phyloP scores from a whole-genome alignment of 1,139 yeast species.

The Suhomyces kunorum region DNA sequence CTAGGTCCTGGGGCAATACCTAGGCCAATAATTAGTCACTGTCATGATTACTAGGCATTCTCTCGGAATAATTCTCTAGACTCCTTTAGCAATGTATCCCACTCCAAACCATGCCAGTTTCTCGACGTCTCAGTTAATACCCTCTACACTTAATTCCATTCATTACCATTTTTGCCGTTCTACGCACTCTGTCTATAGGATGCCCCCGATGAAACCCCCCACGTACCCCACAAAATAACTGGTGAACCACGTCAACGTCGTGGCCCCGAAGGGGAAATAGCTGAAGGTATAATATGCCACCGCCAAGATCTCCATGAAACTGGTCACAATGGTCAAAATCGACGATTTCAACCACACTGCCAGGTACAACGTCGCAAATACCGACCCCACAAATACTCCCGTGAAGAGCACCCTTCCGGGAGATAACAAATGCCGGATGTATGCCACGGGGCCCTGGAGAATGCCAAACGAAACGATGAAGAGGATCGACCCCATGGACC shows the following conservation, averaged over 20 bases:
- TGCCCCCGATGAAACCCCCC: slow-evolving; percentile 56
- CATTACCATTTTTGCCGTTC: too few relatives aligned
- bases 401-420: slow-evolving; percentile 80
- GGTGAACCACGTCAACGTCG: slow-evolving; percentile 79
- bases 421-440: slow-evolving; percentile 71
- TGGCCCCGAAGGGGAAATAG: slow-evolving; percentile 95
- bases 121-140: too few relatives aligned
- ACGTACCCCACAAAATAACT: slow-evolving; percentile 77
- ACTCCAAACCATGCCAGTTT: too few relatives aligned
- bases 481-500: slow-evolving; percentile 89
- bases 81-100: too few relatives aligned
- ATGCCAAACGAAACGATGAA: slow-evolving; percentile 90
- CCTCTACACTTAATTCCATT: too few relatives aligned
- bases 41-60: too few relatives aligned
- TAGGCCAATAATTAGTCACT: too few relatives aligned
- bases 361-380: slow-evolving; percentile 62
- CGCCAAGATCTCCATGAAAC: slow-evolving; percentile 77
- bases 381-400: slow-evolving; percentile 72
- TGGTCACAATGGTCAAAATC: slow-evolving; percentile 71
- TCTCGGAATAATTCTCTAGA: too few relatives aligned
- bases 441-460: slow-evolving; percentile 86
- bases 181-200: too few relatives aligned
- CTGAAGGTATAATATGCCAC: slow-evolving; percentile 86
- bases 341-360: slow-evolving; percentile 64
- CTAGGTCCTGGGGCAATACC: too few relatives aligned